These are phyloP conservation scores for Allantophomopsis cytisporea DNA, from an alignment of 2,329 filamentous ascomycete species.

Conservation along the genomic window DNA sequence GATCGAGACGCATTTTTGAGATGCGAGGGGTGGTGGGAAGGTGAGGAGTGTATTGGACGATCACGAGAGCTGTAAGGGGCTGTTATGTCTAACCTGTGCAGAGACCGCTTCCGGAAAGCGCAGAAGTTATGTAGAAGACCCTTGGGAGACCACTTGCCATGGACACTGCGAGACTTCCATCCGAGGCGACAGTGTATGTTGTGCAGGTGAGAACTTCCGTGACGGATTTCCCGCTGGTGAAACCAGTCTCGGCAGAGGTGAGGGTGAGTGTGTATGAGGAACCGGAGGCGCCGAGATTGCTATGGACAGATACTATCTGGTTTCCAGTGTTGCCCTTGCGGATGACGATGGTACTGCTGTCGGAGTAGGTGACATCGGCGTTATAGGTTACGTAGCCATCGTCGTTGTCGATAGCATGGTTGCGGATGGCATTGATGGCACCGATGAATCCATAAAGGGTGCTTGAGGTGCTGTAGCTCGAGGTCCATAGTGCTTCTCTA, in stretches of 20 bases:
- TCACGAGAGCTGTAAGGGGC: too few relatives aligned
- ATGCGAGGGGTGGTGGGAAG: too few relatives aligned
- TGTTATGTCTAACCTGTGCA: slow-evolving; percentile 9
- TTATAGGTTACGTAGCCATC: slow-evolving; percentile 12
- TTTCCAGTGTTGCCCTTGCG: slow-evolving; percentile 10
- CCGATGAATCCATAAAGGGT: slow-evolving; percentile 25
- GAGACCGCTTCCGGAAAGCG: slow-evolving; percentile 20
- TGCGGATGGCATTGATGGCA: slow-evolving; percentile 12
- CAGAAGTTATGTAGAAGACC: slow-evolving; percentile 23
- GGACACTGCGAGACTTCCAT: slow-evolving; percentile 26
- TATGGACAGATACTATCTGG: slow-evolving; percentile 21
- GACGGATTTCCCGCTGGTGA: slow-evolving; percentile 18
- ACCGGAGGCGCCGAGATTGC: slow-evolving; percentile 23
- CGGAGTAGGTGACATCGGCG: slow-evolving; percentile 12
- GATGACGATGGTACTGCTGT: slow-evolving; percentile 13
- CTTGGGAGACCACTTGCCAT: slow-evolving; percentile 28
- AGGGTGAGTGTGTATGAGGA: slow-evolving; percentile 19
- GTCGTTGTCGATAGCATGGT: slow-evolving; percentile 12
- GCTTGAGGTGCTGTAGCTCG: slow-evolving; percentile 21
- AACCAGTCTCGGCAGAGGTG: slow-evolving; percentile 22
- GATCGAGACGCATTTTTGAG: too few relatives aligned
- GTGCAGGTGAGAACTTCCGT: slow-evolving; percentile 31
- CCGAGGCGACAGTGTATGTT: slow-evolving; percentile 23
- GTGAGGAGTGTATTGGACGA: too few relatives aligned
- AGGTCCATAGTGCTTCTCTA: slow-evolving; percentile 30